A percentile compares a stretch with the other conserved stretches of the same genome.
Evolutionary conservation across 345 rosid genomes (phyloP).

Genomic region (Luvunga scandens): DNA sequence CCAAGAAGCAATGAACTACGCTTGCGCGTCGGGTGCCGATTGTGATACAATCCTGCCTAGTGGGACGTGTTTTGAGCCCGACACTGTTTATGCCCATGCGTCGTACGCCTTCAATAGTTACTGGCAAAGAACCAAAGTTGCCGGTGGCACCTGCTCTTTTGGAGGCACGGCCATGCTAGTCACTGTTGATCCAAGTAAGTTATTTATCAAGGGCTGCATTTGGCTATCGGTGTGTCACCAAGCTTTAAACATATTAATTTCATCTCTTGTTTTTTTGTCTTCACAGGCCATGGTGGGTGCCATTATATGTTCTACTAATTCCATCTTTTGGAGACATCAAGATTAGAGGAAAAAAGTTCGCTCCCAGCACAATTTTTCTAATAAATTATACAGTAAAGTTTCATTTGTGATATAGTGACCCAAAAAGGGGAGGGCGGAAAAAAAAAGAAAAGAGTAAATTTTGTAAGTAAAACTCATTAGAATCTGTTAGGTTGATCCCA

Average conservation of each 20-base stretch:
- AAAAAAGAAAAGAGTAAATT: not conserved
- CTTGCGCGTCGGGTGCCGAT: slow-evolving; percentile 89
- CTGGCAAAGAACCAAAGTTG: slow-evolving; percentile 77
- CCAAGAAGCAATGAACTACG: slow-evolving; percentile 92
- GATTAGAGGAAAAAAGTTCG: not conserved
- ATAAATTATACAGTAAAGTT: not conserved
- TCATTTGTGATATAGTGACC: not conserved
- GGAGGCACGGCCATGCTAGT: slow-evolving; percentile 95
- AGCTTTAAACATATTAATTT: too few relatives aligned
- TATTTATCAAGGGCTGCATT: too few relatives aligned
- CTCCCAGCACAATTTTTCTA: not conserved
- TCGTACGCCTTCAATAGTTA: slow-evolving; percentile 91
- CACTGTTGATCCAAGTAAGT: slow-evolving; percentile 85
- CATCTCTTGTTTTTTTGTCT: not conserved
- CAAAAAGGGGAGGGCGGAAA: not conserved
- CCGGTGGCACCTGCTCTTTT: slow-evolving; percentile 82
- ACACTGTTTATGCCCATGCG: slow-evolving; percentile 77
- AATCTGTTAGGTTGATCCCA: slow-evolving; percentile 1
- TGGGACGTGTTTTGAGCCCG: slow-evolving; percentile 74
- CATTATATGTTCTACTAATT: slow-evolving; percentile 32
- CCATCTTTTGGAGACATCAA: slow-evolving; percentile 3
- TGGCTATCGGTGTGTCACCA: too few relatives aligned
- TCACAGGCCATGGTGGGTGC: slow-evolving; percentile 59
- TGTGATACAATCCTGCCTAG: slow-evolving; percentile 63
- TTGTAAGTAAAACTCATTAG: slow-evolving; percentile 5